A percentile compares a stretch with the other conserved stretches of the same genome.
phyloP scores from a whole-genome alignment of 2,329 filamentous ascomycete species.

The Hirsutella thompsonii region DNA sequence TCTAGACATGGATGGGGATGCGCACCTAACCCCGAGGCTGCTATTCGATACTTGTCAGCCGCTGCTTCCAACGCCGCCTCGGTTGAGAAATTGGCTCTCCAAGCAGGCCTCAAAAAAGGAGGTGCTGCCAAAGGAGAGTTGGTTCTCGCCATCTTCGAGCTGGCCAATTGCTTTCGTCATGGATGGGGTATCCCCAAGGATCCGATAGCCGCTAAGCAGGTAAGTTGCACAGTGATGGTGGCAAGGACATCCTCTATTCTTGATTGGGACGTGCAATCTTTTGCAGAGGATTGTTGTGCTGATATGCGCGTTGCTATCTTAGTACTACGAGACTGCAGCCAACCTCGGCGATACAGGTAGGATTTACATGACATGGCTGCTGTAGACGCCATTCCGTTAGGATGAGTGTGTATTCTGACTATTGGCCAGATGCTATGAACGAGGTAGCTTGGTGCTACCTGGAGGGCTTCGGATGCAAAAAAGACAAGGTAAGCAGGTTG shows the following conservation, averaged over 20 bases:
- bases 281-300: neutral
- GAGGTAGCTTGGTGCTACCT: conserved; percentile 93
- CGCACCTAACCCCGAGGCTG: conserved; percentile 54
- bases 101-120: conserved; percentile 82
- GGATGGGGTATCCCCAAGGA: conserved; percentile 89
- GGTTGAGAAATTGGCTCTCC: conserved; percentile 73
- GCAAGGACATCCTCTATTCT: no score
- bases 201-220: conserved; percentile 66
- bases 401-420: conserved; percentile 2
- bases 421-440: conserved; percentile 74
- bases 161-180: conserved; percentile 85
- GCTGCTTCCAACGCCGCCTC: conserved; percentile 83
- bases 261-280: no score
- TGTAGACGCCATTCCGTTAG: neutral
- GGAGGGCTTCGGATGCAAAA: conserved; percentile 93
- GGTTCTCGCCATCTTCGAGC: conserved; percentile 89
- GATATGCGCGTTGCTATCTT: conserved; percentile 9
- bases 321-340: conserved; percentile 96
- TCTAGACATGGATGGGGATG: conserved; percentile 88
- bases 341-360: conserved; percentile 80
- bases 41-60: conserved; percentile 72
- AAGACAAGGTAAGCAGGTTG: conserved; percentile 69
- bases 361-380: conserved; percentile 11
- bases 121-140: conserved; percentile 93
- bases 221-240: conserved; percentile 19